Evolutionary conservation across 2,329 filamentous ascomycete species (phyloP).

Genomic region (Botrytis fragariae): DNA sequence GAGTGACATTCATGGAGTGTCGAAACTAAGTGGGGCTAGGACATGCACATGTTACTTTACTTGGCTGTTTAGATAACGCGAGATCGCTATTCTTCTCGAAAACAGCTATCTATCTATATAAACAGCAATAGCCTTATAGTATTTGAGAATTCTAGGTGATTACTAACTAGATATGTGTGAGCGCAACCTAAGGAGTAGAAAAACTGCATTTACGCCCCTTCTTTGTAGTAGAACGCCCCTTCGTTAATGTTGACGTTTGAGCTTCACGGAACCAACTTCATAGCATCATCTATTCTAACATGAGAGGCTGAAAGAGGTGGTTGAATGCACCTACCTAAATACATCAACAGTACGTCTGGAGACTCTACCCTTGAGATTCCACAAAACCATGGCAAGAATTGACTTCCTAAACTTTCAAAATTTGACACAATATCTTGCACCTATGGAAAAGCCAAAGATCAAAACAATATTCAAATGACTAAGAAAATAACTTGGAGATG

Average conservation of each 20-base stretch:
- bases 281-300: background rate
- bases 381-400: background rate
- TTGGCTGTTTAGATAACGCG: background rate
- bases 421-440: background rate
- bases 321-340: background rate
- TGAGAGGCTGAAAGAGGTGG: background rate
- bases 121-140: background rate
- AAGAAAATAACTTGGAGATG: background rate
- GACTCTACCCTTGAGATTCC: background rate
- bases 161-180: background rate
- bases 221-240: background rate
- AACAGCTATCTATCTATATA: background rate
- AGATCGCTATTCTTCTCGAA: background rate
- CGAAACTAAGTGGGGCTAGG: background rate
- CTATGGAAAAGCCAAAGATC: too few species aligned
- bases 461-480: background rate
- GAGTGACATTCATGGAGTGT: constrained; percentile 2
- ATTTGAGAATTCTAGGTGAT: background rate
- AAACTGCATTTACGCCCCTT: background rate
- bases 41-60: background rate
- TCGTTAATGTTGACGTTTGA: background rate
- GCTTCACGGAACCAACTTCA: background rate
- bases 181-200: background rate
- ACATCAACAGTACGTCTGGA: background rate
- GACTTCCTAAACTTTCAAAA: background rate